Percentiles rank a stretch among this genome's conserved stretches.
Evolutionary conservation across 2,329 filamentous ascomycete genomes (phyloP).

Genomic region (Fusarium albosuccineum): DNA sequence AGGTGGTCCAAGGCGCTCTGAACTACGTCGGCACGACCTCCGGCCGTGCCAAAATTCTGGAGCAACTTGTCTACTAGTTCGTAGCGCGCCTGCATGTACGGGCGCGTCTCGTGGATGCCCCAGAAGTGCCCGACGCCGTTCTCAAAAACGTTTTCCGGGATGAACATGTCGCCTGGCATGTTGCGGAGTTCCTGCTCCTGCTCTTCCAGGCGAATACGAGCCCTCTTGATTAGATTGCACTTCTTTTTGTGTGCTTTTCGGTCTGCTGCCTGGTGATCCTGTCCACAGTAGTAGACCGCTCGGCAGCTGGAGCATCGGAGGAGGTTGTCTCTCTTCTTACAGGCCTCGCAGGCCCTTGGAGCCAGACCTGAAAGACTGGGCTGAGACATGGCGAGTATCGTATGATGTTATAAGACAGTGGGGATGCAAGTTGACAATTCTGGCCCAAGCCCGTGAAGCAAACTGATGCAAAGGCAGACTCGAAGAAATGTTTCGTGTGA

Average conservation of each 20-base stretch:
- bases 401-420: too few relatives aligned
- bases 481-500: too few relatives aligned
- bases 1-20: conserved; percentile 55
- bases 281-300: conserved; percentile 59
- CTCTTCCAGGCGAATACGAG: conserved; percentile 42
- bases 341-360: conserved; percentile 35
- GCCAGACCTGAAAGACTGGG: neutral
- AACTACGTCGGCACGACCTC: conserved; percentile 46
- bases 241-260: conserved; percentile 53
- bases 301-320: conserved; percentile 58
- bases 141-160: conserved; percentile 54
- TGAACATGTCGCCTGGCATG: conserved; percentile 42
- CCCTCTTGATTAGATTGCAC: conserved; percentile 55
- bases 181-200: conserved; percentile 57
- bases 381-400: neutral
- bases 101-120: conserved; percentile 54
- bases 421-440: too few relatives aligned
- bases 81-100: conserved; percentile 57
- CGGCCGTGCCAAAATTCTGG: conserved; percentile 44
- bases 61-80: conserved; percentile 50
- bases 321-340: conserved; percentile 16
- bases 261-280: conserved; percentile 57
- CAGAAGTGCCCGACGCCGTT: conserved; percentile 58
- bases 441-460: too few relatives aligned
- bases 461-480: too few relatives aligned